phyloP scores from a whole-genome alignment of 2,329 filamentous ascomycete genomes.

The Aspergillus caelatus region DNA sequence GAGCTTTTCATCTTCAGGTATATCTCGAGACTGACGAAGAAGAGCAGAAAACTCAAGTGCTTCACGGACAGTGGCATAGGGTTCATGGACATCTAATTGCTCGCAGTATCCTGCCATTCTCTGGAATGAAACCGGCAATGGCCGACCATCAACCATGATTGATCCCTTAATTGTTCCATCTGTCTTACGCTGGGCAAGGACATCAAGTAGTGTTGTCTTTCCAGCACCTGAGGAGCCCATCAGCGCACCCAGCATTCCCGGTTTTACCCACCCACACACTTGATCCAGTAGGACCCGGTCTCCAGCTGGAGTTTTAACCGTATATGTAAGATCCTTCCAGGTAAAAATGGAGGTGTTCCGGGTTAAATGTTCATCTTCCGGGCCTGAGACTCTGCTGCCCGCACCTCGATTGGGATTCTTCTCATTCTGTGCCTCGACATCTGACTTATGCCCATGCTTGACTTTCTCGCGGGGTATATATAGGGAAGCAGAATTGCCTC shows the following conservation, averaged over 20 bases:
- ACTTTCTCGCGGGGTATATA: too few species aligned
- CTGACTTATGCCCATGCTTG: too few species aligned
- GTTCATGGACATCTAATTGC: conserved; percentile 70
- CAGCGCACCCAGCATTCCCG: conserved; percentile 74
- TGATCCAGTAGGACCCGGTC: conserved; percentile 63
- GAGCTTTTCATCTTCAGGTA: conserved; percentile 61
- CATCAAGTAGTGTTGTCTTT: conserved; percentile 75
- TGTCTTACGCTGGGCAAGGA: conserved; percentile 70
- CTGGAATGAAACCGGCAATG: conserved; percentile 64
- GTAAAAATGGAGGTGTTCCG: conserved; percentile 71
- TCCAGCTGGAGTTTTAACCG: conserved; percentile 62
- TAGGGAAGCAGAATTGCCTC: conserved; percentile 36
- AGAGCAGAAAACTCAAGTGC: conserved; percentile 68
- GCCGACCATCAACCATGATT: conserved; percentile 67
- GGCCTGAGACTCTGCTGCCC: too few species aligned
- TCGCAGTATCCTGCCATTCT: conserved; percentile 69
- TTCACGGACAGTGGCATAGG: conserved; percentile 66
- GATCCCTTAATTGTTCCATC: conserved; percentile 64
- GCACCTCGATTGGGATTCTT: too few species aligned
- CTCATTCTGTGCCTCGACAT: too few species aligned
- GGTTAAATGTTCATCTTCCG: conserved; percentile 56
- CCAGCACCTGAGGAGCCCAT: conserved; percentile 79
- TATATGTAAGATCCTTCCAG: conserved; percentile 73
- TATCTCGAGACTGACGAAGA: conserved; percentile 58
- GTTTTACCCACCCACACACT: conserved; percentile 75